Conservation (phyloP, 768 basidiomycete species). For the Lactarius psammicola region DNA sequence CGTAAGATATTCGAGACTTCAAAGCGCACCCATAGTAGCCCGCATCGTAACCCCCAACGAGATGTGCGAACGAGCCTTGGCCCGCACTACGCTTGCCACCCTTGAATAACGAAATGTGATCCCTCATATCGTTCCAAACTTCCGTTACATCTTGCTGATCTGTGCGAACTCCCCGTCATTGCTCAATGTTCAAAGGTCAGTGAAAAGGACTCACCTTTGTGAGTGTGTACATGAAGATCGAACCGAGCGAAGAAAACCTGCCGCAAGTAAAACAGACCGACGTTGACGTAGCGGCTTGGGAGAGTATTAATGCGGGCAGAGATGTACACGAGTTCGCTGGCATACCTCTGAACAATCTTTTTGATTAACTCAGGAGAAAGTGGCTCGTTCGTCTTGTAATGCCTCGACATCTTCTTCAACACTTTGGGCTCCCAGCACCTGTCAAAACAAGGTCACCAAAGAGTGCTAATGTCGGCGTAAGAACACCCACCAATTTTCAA, state of each 20-base stretch:
- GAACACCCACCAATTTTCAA: slow-evolving; percentile 72
- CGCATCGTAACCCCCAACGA: slow-evolving; percentile 70
- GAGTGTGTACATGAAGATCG: slow-evolving; percentile 72
- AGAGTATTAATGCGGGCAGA: background rate
- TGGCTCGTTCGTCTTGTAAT: slow-evolving; percentile 71
- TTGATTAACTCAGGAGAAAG: slow-evolving; percentile 70
- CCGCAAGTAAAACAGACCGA: slow-evolving; percentile 77
- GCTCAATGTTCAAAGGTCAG: background rate
- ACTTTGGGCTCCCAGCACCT: slow-evolving; percentile 84
- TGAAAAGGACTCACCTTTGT: slow-evolving; percentile 46
- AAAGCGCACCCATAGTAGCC: slow-evolving; percentile 65
- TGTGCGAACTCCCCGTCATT: slow-evolving; percentile 32
- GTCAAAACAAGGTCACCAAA: slow-evolving; percentile 1
- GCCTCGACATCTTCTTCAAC: slow-evolving; percentile 73
- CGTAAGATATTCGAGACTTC: background rate
- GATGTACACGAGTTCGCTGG: background rate
- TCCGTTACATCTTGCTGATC: slow-evolving; percentile 69
- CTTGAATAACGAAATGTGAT: slow-evolving; percentile 68
- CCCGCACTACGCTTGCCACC: slow-evolving; percentile 59
- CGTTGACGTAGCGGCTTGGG: slow-evolving; percentile 61
- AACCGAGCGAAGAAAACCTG: slow-evolving; percentile 85
- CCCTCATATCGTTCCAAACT: slow-evolving; percentile 73
- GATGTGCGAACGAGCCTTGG: slow-evolving; percentile 74
- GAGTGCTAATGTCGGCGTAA: background rate
- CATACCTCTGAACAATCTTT: slow-evolving; percentile 75